These are phyloP conservation scores for Hymenoscyphus fructigenus DNA, from an alignment of 2,329 filamentous ascomycete genomes.

Conservation along the genomic window DNA sequence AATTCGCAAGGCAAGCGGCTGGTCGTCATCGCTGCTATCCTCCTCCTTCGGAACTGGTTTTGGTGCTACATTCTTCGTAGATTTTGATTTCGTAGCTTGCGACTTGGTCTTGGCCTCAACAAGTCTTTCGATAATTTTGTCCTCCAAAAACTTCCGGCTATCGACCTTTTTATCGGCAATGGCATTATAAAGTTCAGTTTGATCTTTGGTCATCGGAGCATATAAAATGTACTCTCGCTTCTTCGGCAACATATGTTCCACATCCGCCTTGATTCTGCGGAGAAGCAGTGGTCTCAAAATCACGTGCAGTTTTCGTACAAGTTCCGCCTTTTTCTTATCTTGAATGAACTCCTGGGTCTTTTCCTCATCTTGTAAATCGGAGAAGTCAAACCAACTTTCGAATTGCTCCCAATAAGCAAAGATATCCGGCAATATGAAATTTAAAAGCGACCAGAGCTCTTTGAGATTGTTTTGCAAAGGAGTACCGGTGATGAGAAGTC, in stretches of 20 bases:
- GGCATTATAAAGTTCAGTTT: slow-evolving; percentile 82
- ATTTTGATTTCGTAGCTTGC: slow-evolving; percentile 31
- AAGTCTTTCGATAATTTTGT: slow-evolving; percentile 69
- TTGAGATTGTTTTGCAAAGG: slow-evolving; percentile 94
- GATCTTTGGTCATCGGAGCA: slow-evolving; percentile 85
- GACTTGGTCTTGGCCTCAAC: slow-evolving; percentile 49
- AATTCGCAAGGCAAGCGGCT: slow-evolving; percentile 30
- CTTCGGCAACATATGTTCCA: slow-evolving; percentile 86
- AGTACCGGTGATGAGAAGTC: slow-evolving; percentile 90
- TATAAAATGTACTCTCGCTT: slow-evolving; percentile 97
- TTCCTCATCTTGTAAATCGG: slow-evolving; percentile 80
- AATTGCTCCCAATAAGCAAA: slow-evolving; percentile 94
- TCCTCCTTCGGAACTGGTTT: slow-evolving; percentile 16
- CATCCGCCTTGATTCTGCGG: slow-evolving; percentile 87
- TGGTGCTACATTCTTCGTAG: slow-evolving; percentile 13
- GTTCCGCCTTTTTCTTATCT: slow-evolving; percentile 72
- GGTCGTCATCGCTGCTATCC: slow-evolving; percentile 33
- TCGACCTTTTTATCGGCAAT: slow-evolving; percentile 58
- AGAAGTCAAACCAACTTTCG: slow-evolving; percentile 96
- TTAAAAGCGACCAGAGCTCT: slow-evolving; percentile 90
- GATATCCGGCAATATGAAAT: slow-evolving; percentile 88
- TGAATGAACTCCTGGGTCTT: slow-evolving; percentile 76
- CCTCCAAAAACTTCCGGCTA: slow-evolving; percentile 75
- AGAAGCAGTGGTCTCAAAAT: slow-evolving; percentile 90
- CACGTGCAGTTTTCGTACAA: slow-evolving; percentile 86